Percentiles rank a stretch among this genome's conserved stretches.
These are phyloP conservation scores for Fusarium kyushuense DNA, from an alignment of 2,329 filamentous ascomycete genomes.

Conservation along the genomic window DNA sequence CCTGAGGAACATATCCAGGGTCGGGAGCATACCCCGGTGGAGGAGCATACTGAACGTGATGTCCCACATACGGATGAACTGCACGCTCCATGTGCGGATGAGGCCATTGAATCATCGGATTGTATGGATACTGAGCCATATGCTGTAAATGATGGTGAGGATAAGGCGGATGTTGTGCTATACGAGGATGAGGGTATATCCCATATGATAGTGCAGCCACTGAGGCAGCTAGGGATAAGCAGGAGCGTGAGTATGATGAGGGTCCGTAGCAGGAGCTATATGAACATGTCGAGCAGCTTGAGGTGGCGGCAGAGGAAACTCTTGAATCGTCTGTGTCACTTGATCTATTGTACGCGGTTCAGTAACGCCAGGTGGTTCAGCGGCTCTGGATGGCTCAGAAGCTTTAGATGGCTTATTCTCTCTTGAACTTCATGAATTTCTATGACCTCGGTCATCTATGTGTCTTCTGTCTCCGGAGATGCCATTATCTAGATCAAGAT, in stretches of 20 bases:
- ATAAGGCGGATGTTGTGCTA: no score
- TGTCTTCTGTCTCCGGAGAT: background rate
- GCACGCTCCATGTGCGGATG: background rate
- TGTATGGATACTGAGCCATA: background rate
- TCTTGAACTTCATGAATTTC: background rate
- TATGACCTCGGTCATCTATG: background rate
- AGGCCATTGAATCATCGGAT: background rate
- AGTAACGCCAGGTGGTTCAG: background rate
- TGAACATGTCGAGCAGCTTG: background rate
- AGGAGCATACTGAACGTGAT: background rate
- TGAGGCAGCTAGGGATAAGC: constrained; percentile 9
- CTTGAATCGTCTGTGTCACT: background rate
- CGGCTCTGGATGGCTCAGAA: background rate
- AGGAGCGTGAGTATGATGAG: background rate
- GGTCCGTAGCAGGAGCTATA: background rate
- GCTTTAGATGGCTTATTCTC: background rate
- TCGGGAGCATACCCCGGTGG: background rate
- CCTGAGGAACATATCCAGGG: background rate
- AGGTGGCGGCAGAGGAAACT: background rate
- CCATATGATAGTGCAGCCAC: background rate
- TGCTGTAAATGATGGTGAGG: background rate
- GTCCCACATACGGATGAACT: background rate
- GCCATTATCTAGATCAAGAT: background rate
- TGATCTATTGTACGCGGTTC: background rate
- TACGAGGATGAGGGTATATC: no score